Evolutionary conservation across 441 rosid species (phyloP).

Genomic region (Codiaeum variegatum): DNA sequence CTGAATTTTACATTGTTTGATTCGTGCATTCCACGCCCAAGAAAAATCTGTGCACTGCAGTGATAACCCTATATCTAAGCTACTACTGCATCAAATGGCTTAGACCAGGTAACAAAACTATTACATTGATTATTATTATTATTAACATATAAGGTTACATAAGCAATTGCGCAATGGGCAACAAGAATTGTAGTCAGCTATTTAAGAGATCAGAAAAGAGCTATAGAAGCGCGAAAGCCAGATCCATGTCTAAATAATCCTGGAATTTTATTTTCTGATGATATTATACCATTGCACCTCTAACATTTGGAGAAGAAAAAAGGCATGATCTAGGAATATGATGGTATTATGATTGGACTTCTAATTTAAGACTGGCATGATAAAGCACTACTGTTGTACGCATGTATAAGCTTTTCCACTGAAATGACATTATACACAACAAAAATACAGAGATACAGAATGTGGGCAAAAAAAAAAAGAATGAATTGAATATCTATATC

Average conservation of each 20-base stretch:
- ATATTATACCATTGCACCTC: neutral
- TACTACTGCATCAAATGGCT: constrained; percentile 5
- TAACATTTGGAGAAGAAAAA: neutral
- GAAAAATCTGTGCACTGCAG: neutral
- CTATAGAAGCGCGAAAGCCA: neutral
- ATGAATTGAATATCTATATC: constrained; percentile 23
- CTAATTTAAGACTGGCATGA: neutral
- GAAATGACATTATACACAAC: constrained; percentile 31
- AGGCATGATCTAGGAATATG: neutral
- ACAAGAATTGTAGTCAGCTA: neutral
- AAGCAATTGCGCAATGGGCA: neutral
- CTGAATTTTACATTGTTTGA: neutral
- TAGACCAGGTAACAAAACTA: neutral
- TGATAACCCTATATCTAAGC: constrained; percentile 7
- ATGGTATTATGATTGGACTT: constrained; percentile 1
- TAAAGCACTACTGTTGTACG: constrained; percentile 1
- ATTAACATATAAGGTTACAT: neutral
- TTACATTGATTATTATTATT: neutral
- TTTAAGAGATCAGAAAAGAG: neutral
- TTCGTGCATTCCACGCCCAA: constrained; percentile 1
- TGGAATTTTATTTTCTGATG: neutral
- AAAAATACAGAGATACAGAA: constrained; percentile 28
- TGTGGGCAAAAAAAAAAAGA: constrained; percentile 42
- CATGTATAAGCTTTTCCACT: constrained; percentile 16
- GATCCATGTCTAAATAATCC: neutral